Base-by-base conservation (phyloP, 768 basidiomycete species). In the Suillus americanus region DNA sequence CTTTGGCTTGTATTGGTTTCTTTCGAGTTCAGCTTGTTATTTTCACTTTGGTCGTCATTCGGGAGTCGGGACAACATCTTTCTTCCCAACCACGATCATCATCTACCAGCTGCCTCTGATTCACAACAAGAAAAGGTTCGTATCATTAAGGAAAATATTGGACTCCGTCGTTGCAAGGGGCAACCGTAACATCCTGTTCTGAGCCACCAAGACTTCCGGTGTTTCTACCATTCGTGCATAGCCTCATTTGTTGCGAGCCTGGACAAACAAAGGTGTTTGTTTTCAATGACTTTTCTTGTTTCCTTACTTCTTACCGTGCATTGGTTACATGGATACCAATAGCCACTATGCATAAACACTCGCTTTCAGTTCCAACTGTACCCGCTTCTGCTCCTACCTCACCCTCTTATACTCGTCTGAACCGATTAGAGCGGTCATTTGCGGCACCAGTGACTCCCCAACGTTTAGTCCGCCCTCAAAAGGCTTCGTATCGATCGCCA, bases 371-470 rank as follows among this genome's bases (percentile, higher is more conserved):
- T 53, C 75, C 74, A 23, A 18, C 65, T 61, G 70, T 71, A 55
- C 78, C 80, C 54, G 78, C 78, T 51, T 82, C 81, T 61, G 82
- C 81, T 45, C 81, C 82, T 37, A 80, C 79, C 12, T 80, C 81
- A 23, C 81, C 81, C 45, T 77, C 78, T 64, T 74, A 76, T 18
- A 53, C 72, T 63, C 81, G 81, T 67, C 69, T 77, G 38, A 75
- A 75, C 62, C 73, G 60, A 43, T 56, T 66, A 50, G 74, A 79
- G 62, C 74, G 74, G 57, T 53, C 66, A 64, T 69, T 69, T 46
- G 66, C 77, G 41, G 68, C 76, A 14, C 89, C 89, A 57, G 82
- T 86, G 57, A 91, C 89, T 40, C 89, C 89, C 51, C 89, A 89
- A 74, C 85, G 89, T 68, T 77, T 81, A 72, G 74, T 82, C 62